A percentile compares a stretch with the other conserved stretches of the same genome.
These are phyloP conservation scores for Akebia trifoliata DNA, from an alignment of 164 flowering plant species.

Conservation along the genomic window DNA sequence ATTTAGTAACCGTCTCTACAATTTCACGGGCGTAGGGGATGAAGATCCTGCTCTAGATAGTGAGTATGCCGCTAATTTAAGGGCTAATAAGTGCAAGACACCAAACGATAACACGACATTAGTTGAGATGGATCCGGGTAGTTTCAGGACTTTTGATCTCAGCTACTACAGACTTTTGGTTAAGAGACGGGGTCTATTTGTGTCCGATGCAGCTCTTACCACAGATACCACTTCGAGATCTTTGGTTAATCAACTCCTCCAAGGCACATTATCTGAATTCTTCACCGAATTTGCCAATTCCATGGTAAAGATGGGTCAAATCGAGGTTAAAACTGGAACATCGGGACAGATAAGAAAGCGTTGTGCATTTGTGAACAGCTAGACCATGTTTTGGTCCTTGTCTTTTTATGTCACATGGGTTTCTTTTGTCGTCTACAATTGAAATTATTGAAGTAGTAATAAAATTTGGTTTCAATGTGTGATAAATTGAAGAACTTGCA, in stretches of 20 bases:
- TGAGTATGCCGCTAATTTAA: constrained; percentile 34
- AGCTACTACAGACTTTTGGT: constrained; percentile 37
- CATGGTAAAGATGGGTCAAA: constrained; percentile 36
- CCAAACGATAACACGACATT: constrained; percentile 31
- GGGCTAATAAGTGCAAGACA: constrained; percentile 30
- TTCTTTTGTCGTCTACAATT: too few species aligned
- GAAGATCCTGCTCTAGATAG: constrained; percentile 51
- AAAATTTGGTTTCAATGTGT: too few species aligned
- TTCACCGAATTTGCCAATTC: constrained; percentile 39
- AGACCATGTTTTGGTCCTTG: background rate
- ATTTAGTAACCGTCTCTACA: constrained; percentile 43
- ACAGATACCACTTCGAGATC: constrained; percentile 30
- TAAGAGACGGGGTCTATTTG: constrained; percentile 58
- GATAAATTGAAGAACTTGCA: background rate
- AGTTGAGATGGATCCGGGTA: constrained; percentile 68
- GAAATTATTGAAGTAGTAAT: too few species aligned
- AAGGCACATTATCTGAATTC: constrained; percentile 23
- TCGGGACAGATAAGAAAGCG: constrained; percentile 29
- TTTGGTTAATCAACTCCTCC: constrained; percentile 21
- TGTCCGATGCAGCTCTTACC: constrained; percentile 58
- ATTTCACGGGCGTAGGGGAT: constrained; percentile 54
- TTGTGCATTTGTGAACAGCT: constrained; percentile 26
- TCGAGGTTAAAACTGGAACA: constrained; percentile 28
- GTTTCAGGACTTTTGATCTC: constrained; percentile 46
- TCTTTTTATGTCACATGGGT: too few species aligned